A percentile compares a stretch with the other conserved stretches of the same genome.
Evolutionary conservation across 805 yeast genomes (phyloP).

Genomic region (Yamadazyma sp.): DNA sequence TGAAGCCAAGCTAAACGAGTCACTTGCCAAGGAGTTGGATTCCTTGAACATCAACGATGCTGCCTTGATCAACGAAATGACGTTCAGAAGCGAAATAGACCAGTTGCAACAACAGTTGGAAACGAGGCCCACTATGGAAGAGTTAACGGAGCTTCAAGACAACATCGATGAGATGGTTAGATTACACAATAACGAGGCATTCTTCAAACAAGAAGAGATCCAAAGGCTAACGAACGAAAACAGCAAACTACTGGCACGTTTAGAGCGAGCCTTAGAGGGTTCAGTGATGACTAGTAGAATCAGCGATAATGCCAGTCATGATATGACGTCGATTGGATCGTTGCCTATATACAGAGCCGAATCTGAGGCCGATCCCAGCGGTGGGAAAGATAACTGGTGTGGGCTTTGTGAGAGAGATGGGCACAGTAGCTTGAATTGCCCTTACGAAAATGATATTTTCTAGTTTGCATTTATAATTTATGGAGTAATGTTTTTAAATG

Average conservation of each 20-base stretch:
- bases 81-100: conserved; percentile 22
- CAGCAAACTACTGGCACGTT: conserved; percentile 22
- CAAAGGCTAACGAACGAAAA: conserved; percentile 22
- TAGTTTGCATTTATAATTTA: too few species aligned
- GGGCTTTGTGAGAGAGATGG: conserved; percentile 91
- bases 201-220: conserved; percentile 25
- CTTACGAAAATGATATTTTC: conserved; percentile 67
- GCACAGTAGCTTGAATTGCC: conserved; percentile 85
- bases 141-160: conserved; percentile 44
- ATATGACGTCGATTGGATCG: conserved; percentile 9
- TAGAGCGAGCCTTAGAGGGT: conserved; percentile 20
- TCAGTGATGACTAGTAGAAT: conserved; percentile 6
- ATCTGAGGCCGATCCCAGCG: conserved; percentile 57
- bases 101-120: conserved; percentile 33
- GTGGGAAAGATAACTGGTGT: conserved; percentile 83
- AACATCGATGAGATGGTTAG: conserved; percentile 43
- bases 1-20: conserved; percentile 14
- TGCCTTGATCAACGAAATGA: conserved; percentile 13
- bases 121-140: conserved; percentile 42
- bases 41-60: conserved; percentile 15
- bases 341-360: conserved; percentile 54
- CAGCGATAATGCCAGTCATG: conserved; percentile 13
- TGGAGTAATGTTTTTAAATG: too few species aligned
- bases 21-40: conserved; percentile 13
- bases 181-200: conserved; percentile 35